These are phyloP conservation scores for Scenedesmus sp. DNA, from an alignment of 163 green algal species.

Conservation along the genomic window DNA sequence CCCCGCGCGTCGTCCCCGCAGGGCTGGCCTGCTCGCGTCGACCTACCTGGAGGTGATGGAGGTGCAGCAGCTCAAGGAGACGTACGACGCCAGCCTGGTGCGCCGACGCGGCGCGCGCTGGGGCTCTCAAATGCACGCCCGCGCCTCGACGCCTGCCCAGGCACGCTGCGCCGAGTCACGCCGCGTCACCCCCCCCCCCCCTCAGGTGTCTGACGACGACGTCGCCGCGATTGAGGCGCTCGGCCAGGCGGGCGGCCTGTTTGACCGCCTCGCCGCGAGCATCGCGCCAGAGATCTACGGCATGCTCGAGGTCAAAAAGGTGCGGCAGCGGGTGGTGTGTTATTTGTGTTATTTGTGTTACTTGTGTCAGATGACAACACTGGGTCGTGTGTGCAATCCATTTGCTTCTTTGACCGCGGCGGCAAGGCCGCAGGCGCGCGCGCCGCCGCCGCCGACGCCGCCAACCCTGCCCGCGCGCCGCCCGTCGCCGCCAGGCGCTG, in stretches of 20 bases:
- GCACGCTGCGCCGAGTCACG: not conserved
- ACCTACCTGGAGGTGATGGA: slow-evolving; percentile 91
- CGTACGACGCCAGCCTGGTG: slow-evolving; percentile 60
- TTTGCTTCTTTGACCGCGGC: too few relatives aligned
- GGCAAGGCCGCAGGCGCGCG: too few relatives aligned
- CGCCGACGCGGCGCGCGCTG: too few relatives aligned
- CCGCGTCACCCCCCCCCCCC: not conserved
- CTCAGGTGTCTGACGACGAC: slow-evolving; percentile 54
- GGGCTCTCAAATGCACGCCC: not conserved
- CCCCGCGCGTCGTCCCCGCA: slow-evolving; percentile 5
- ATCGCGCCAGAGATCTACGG: slow-evolving; percentile 99
- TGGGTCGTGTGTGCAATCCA: too few relatives aligned
- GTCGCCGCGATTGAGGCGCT: slow-evolving; percentile 65
- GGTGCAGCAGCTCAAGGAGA: slow-evolving; percentile 85
- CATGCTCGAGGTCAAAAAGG: slow-evolving; percentile 98
- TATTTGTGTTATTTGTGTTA: too few relatives aligned
- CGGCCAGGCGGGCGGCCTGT: slow-evolving; percentile 81
- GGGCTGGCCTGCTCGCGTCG: slow-evolving; percentile 80
- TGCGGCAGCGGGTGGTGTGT: too few relatives aligned
- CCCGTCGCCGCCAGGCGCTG: slow-evolving; percentile 63
- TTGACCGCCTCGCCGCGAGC: slow-evolving; percentile 83
- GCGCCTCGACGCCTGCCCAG: not conserved
- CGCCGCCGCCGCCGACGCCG: too few relatives aligned
- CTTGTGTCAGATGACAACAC: too few relatives aligned
- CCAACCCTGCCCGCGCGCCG: too few relatives aligned